Evolutionary conservation across 2,329 filamentous ascomycete species (phyloP).

Genomic region (Aureobasidium mangrovei): DNA sequence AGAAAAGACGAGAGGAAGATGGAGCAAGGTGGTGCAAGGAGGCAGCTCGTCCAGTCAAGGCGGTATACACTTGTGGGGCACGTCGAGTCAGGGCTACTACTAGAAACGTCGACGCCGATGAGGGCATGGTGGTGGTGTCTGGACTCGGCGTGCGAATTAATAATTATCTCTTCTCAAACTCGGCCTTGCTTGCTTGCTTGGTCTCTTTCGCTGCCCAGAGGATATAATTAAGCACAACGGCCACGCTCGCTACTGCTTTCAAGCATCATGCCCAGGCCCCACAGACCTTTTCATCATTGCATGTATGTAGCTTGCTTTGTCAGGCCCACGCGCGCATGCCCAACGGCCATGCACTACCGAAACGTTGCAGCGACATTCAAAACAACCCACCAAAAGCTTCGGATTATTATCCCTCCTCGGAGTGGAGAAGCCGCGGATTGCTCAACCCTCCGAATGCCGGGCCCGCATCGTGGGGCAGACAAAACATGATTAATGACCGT

Average conservation of each 20-base stretch:
- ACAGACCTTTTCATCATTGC: neutral
- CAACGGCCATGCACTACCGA: neutral
- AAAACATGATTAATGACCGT: neutral
- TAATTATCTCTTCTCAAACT: neutral
- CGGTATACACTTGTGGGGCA: slow-evolving; percentile 11
- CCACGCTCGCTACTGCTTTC: neutral
- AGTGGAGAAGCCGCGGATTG: neutral
- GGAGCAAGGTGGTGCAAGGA: neutral
- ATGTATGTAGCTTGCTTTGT: neutral
- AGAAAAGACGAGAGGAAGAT: neutral
- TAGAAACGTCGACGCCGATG: slow-evolving; percentile 4
- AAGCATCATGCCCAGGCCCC: neutral
- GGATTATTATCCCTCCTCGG: no score
- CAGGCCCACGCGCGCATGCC: slow-evolving; percentile 1
- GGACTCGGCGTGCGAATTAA: neutral
- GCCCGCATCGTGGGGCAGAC: neutral
- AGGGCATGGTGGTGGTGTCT: neutral
- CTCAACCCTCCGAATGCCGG: neutral
- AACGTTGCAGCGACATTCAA: neutral
- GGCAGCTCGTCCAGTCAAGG: neutral
- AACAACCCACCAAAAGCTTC: neutral
- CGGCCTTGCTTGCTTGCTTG: neutral
- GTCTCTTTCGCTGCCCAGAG: neutral
- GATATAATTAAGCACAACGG: neutral
- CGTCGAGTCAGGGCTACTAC: slow-evolving; percentile 6